phyloP scores from a whole-genome alignment of 1,139 yeast species.

The Torulaspora pretoriensis region DNA sequence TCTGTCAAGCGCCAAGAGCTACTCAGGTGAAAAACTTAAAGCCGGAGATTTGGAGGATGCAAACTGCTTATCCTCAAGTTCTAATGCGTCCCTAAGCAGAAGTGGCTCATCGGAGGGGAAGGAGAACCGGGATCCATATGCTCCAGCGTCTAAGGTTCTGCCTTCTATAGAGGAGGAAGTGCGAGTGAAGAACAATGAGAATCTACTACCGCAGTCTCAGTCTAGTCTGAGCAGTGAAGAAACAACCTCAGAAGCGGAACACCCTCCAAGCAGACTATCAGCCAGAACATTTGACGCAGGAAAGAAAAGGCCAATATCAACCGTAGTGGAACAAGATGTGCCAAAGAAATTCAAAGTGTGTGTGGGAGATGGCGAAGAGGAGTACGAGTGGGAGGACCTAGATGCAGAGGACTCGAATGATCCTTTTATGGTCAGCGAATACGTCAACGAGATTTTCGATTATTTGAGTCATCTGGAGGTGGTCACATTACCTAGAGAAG shows the following conservation, averaged over 20 bases:
- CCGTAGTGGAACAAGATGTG: constrained; percentile 35
- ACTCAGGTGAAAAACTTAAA: neutral
- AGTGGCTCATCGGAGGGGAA: constrained; percentile 13
- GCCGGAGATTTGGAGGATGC: constrained; percentile 1
- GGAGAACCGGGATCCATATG: constrained; percentile 27
- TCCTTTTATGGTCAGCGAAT: constrained; percentile 93
- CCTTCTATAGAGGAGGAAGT: constrained; percentile 22
- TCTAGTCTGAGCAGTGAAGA: constrained; percentile 6
- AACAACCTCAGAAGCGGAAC: constrained; percentile 8
- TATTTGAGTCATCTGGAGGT: constrained; percentile 72
- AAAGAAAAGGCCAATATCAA: constrained; percentile 35
- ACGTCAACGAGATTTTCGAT: constrained; percentile 79
- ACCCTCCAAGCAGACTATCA: constrained; percentile 4
- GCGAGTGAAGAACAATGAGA: constrained; percentile 7
- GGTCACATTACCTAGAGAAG: constrained; percentile 72
- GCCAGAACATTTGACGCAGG: constrained; percentile 22
- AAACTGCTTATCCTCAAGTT: constrained; percentile 6
- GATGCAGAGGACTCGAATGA: constrained; percentile 90
- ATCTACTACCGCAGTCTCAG: constrained; percentile 6
- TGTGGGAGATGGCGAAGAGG: constrained; percentile 34
- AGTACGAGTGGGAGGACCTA: constrained; percentile 78
- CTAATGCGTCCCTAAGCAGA: constrained; percentile 1
- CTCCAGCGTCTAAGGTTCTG: constrained; percentile 9
- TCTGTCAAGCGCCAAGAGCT: constrained; percentile 6
- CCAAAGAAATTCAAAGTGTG: constrained; percentile 36